These are phyloP conservation scores for Chenopodium formosanum DNA, from an alignment of 148 eudicot species.

Conservation along the genomic window DNA sequence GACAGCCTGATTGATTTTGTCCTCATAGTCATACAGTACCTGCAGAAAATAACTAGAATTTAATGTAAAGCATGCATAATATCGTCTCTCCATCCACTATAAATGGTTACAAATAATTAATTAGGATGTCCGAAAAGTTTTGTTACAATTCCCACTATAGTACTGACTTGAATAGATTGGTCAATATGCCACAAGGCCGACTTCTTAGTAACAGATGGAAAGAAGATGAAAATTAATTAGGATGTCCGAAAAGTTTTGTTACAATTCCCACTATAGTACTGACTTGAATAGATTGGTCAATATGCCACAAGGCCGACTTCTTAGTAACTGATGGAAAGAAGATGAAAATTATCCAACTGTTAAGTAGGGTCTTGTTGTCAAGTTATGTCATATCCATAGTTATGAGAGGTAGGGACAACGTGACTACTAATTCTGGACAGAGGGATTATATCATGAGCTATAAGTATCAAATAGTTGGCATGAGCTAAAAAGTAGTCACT, in stretches of 20 bases:
- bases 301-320: background rate
- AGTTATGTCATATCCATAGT: background rate
- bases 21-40: constrained; percentile 96
- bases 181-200: background rate
- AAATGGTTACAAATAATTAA: background rate
- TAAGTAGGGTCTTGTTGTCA: background rate
- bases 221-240: background rate
- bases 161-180: background rate
- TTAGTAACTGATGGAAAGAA: background rate
- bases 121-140: background rate
- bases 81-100: background rate
- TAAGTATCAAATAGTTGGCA: background rate
- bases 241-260: background rate
- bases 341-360: background rate
- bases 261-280: background rate
- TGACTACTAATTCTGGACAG: background rate
- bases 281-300: background rate
- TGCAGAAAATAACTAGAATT: constrained; percentile 24
- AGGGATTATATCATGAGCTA: background rate
- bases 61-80: background rate
- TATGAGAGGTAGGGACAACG: background rate
- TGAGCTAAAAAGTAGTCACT: background rate
- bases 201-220: background rate
- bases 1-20: constrained; percentile 93
- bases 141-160: background rate